phyloP scores from a whole-genome alignment of 2,329 filamentous ascomycete species.

The Aspergillus sp. region DNA sequence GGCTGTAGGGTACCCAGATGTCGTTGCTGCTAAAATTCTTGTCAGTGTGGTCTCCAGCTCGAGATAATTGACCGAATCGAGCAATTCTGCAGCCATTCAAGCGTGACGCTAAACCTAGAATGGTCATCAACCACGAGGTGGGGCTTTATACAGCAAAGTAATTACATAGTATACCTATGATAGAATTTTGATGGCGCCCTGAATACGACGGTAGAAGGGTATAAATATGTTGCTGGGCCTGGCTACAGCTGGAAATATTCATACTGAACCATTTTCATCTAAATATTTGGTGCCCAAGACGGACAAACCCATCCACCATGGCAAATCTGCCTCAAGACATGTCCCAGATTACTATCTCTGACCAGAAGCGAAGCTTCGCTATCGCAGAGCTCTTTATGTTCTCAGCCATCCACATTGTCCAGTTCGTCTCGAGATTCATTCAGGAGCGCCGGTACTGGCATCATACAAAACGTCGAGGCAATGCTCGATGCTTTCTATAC shows the following conservation, averaged over 20 bases:
- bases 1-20: too few relatives aligned
- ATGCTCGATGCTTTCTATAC: constrained; percentile 23
- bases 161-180: neutral
- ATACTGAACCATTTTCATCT: neutral
- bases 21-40: too few relatives aligned
- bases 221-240: neutral
- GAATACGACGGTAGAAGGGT: neutral
- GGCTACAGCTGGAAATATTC: neutral
- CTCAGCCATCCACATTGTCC: constrained; percentile 21
- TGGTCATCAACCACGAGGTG: constrained; percentile 26
- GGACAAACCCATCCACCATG: neutral
- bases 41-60: too few relatives aligned
- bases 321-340: neutral
- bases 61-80: neutral
- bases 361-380: constrained; percentile 18
- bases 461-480: constrained; percentile 18
- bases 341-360: neutral
- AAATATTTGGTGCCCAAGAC: neutral
- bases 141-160: constrained; percentile 7
- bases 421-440: constrained; percentile 22
- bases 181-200: neutral
- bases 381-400: constrained; percentile 27
- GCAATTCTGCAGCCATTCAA: too few relatives aligned
- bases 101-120: constrained; percentile 23
- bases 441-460: constrained; percentile 31